Conservation (phyloP, 2,329 filamentous ascomycete species). For the Aspergillus ruber region DNA sequence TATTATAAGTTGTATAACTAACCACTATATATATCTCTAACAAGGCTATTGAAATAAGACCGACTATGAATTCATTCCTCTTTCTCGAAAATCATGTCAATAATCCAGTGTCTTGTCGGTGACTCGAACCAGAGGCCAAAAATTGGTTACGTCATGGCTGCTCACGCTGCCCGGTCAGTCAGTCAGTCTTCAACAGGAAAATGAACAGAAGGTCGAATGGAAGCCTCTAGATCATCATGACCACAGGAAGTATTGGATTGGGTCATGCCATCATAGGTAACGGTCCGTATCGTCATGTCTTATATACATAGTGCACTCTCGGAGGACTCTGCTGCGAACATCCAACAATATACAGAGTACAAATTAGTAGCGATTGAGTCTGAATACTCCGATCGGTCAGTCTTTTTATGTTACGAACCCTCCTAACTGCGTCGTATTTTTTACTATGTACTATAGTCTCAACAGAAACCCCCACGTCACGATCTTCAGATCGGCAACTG, state of each 20-base stretch:
- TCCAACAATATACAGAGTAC: not conserved
- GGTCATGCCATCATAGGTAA: not conserved
- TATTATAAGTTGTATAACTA: too few species aligned
- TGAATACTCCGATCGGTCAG: too few species aligned
- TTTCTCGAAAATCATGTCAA: not conserved
- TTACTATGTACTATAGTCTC: not conserved
- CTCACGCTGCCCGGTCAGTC: too few species aligned
- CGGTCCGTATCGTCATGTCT: not conserved
- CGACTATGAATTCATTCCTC: not conserved
- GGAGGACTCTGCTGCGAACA: not conserved
- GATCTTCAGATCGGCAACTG: not conserved
- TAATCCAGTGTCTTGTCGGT: not conserved
- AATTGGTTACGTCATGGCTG: not conserved
- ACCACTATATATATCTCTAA: too few species aligned
- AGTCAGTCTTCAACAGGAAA: not conserved
- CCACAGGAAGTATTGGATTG: not conserved
- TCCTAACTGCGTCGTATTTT: not conserved
- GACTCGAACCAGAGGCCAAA: not conserved
- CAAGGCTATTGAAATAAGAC: too few species aligned
- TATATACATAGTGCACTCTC: not conserved
- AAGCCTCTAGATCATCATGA: slow-evolving; percentile 1
- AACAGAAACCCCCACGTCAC: not conserved
- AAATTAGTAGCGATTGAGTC: not conserved
- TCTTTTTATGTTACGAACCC: not conserved
- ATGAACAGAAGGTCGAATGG: not conserved